Conservation (phyloP, 371 early-diverging fungal species). For the Mucor velutinosus region DNA sequence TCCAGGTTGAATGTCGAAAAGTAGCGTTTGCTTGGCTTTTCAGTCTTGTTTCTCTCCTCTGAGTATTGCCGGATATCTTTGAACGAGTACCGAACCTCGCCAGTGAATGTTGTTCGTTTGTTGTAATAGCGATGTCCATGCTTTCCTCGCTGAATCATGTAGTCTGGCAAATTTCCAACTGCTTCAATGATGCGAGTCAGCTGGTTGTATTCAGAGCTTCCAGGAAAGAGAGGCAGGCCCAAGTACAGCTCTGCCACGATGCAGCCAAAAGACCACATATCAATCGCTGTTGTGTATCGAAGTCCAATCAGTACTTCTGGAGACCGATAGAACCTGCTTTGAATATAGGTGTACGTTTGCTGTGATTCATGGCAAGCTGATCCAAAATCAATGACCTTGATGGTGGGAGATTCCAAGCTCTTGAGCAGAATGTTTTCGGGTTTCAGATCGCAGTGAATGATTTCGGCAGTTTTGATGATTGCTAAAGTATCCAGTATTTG, state of each 20-base stretch:
- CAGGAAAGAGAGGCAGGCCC: constrained; percentile 95
- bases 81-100: constrained; percentile 57
- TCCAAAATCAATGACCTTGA: constrained; percentile 99
- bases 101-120: constrained; percentile 33
- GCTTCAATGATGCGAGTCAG: constrained; percentile 86
- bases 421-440: constrained; percentile 96
- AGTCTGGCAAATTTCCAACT: constrained; percentile 63
- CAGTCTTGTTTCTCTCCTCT: constrained; percentile 65
- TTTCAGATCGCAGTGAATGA: constrained; percentile 97
- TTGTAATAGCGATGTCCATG: constrained; percentile 77
- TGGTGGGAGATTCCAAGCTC: constrained; percentile 77
- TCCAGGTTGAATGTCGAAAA: constrained; percentile 75
- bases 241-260: constrained; percentile 95
- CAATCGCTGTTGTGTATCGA: constrained; percentile 89
- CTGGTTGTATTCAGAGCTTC: constrained; percentile 96
- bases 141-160: constrained; percentile 88
- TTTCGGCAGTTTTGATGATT: constrained; percentile 80
- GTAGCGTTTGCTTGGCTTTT: constrained; percentile 88
- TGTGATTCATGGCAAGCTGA: constrained; percentile 93
- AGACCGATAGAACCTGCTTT: constrained; percentile 96
- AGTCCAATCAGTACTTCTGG: constrained; percentile 96
- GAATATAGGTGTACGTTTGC: constrained; percentile 95
- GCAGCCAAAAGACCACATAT: constrained; percentile 99
- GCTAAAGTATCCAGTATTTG: constrained; percentile 88
- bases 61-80: constrained; percentile 83